These are phyloP conservation scores for Microbotryum intermedium DNA, from an alignment of 1,284 basidiomycete species.

Conservation along the genomic window DNA sequence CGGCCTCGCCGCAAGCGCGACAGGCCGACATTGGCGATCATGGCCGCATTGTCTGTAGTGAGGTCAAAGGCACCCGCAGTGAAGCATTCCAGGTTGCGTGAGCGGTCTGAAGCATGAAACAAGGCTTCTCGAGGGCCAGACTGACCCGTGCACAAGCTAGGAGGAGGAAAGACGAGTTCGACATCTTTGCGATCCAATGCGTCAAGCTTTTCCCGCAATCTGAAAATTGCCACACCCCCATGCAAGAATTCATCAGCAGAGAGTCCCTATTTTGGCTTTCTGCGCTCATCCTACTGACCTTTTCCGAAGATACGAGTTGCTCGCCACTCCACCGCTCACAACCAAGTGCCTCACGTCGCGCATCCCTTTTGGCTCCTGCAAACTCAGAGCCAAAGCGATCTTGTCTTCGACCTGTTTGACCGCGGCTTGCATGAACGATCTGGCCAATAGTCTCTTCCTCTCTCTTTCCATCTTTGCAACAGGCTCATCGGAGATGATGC, in stretches of 20 bases:
- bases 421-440: conserved; percentile 63
- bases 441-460: conserved; percentile 46
- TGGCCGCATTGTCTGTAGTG: conserved; percentile 75
- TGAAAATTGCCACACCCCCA: conserved; percentile 35
- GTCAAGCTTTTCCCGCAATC: conserved; percentile 45
- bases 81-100: not conserved
- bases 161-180: conserved; percentile 55
- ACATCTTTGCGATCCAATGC: conserved; percentile 39
- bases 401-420: conserved; percentile 68
- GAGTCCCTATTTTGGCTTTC: not conserved
- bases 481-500: conserved; percentile 7
- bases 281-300: conserved; percentile 45
- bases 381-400: conserved; percentile 54
- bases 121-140: not conserved
- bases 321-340: conserved; percentile 82
- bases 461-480: conserved; percentile 13
- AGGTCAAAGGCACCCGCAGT: not conserved
- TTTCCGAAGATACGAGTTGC: conserved; percentile 60
- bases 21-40: conserved; percentile 87
- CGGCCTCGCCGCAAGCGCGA: conserved; percentile 55
- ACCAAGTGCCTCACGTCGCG: conserved; percentile 49
- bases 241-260: not conserved
- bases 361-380: conserved; percentile 40
- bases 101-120: not conserved
- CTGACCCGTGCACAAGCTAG: conserved; percentile 68